These are phyloP conservation scores for Bothriochloa decipiens DNA, from an alignment of 176 grass and related monocot genomes.

Conservation along the genomic window DNA sequence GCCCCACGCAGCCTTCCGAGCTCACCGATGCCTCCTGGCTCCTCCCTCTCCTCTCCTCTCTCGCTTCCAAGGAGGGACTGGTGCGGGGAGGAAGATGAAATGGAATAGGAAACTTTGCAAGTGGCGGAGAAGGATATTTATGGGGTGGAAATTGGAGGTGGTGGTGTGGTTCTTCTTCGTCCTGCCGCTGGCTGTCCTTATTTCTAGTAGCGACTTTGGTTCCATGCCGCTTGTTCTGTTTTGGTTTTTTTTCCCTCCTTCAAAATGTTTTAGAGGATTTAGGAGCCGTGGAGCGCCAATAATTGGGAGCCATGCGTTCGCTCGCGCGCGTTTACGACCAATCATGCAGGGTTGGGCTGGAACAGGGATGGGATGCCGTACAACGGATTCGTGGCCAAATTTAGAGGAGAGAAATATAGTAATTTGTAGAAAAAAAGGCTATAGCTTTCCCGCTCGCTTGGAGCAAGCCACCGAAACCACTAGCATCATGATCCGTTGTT, in stretches of 20 bases:
- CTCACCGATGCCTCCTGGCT: constrained; percentile 39
- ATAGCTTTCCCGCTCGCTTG: too few relatives aligned
- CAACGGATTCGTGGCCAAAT: constrained; percentile 10
- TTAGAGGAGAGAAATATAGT: neutral
- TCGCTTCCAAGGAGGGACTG: constrained; percentile 45
- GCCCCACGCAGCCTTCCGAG: constrained; percentile 49
- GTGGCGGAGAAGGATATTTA: constrained; percentile 40
- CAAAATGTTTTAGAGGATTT: too few relatives aligned
- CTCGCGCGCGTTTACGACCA: neutral
- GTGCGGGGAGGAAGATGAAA: constrained; percentile 1
- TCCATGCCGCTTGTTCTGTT: constrained; percentile 26
- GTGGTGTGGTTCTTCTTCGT: neutral
- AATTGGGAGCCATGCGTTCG: constrained; percentile 46
- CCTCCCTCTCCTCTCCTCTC: constrained; percentile 44
- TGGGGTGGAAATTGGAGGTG: neutral
- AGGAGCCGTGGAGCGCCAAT: constrained; percentile 43
- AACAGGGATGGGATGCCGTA: neutral
- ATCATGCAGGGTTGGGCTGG: constrained; percentile 1
- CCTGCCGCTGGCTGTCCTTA: constrained; percentile 14
- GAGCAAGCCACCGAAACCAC: too few relatives aligned
- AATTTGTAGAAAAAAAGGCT: too few relatives aligned
- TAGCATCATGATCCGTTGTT: too few relatives aligned
- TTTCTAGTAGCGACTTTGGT: constrained; percentile 28
- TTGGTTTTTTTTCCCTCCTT: neutral
- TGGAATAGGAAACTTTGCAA: constrained; percentile 35